Evolutionary conservation across 2,329 filamentous ascomycete species (phyloP), one percentile per base, ranked within the genome.

Genomic region (Botrytis squamosa): DNA sequence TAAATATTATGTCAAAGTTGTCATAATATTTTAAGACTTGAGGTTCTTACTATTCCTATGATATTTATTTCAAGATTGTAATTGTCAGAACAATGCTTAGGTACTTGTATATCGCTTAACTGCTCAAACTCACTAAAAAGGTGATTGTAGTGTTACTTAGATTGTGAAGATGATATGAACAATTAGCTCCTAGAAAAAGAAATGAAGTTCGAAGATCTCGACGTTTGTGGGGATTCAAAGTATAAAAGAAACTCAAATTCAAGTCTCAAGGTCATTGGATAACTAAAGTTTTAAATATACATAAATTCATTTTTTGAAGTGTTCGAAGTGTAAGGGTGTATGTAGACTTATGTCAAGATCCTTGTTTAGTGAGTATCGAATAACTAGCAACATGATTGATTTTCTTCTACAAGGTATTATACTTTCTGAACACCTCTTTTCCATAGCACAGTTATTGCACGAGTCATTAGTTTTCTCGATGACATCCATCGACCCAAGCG

Each of bases 21-120:
- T n/a, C 2, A 52, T 14, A 52, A 5, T 0, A n/a, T 1, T 14
- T 6, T 52, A 3, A 52, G 25, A n/a, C 25, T 14, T 14, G 4
- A 52, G 22, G 14, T 52, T n/a, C 10, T 52, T 52, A n/a, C n/a
- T n/a, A 52, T 25, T 22, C 49, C n/a, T n/a, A 52, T 1, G n/a
- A 52, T n/a, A 3, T 14, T 52, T 14, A n/a, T n/a, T n/a, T n/a
- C 22, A 52, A 52, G 0, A 25, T 52, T 25, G 10, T 22, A 52
- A 25, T n/a, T n/a, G 4, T 52, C 49, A 52, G 25, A 52, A 52
- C 49, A 52, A n/a, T 52, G 22, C 49, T 4, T 10, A 10, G 44
- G 20, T 46, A 9, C 44, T n/a, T 52, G 10, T 10, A 14, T 6
- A 25, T 52, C 49, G 49, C 49, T 52, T 25, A 52, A n/a, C 49